Percentiles rank a stretch among this genome's conserved stretches.
These are phyloP conservation scores for Stylonectria norvegica DNA, from an alignment of 2,329 filamentous ascomycete species.

Conservation along the genomic window DNA sequence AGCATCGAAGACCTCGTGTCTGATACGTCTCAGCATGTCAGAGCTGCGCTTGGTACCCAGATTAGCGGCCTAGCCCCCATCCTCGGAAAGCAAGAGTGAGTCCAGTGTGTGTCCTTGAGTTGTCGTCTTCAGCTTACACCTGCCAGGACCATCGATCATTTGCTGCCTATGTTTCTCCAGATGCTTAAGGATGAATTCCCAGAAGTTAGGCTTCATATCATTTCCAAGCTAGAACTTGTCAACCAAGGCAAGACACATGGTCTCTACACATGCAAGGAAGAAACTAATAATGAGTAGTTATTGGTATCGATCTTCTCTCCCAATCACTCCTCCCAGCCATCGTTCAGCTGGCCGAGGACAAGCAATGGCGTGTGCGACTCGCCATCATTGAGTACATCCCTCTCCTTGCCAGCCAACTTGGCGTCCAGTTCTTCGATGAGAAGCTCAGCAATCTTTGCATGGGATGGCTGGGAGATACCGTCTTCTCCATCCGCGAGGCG, in stretches of 20 bases:
- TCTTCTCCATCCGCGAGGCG: constrained; percentile 97
- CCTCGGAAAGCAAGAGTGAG: constrained; percentile 94
- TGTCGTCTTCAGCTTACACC: constrained; percentile 2
- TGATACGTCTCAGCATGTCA: constrained; percentile 94
- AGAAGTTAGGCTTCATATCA: constrained; percentile 96
- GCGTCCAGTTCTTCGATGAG: constrained; percentile 97
- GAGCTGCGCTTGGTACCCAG: constrained; percentile 90
- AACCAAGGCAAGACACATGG: constrained; percentile 71
- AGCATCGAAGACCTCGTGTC: constrained; percentile 94
- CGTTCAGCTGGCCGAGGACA: constrained; percentile 95
- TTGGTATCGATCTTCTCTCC: constrained; percentile 94
- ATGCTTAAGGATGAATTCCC: constrained; percentile 99
- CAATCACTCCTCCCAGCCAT: constrained; percentile 96
- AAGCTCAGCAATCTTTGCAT: constrained; percentile 94
- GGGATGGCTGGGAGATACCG: constrained; percentile 97
- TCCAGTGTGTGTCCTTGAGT: constrained; percentile 15
- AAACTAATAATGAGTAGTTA: constrained; percentile 58
- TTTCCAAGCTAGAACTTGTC: constrained; percentile 97
- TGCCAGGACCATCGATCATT: constrained; percentile 85
- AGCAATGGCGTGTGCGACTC: constrained; percentile 96
- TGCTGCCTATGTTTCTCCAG: constrained; percentile 96
- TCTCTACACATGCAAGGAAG: neutral
- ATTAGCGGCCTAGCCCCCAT: constrained; percentile 97
- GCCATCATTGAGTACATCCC: constrained; percentile 99
- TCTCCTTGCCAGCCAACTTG: constrained; percentile 88